phyloP scores from a whole-genome alignment of 2,329 filamentous ascomycete species.

The Trichoderma sp. region DNA sequence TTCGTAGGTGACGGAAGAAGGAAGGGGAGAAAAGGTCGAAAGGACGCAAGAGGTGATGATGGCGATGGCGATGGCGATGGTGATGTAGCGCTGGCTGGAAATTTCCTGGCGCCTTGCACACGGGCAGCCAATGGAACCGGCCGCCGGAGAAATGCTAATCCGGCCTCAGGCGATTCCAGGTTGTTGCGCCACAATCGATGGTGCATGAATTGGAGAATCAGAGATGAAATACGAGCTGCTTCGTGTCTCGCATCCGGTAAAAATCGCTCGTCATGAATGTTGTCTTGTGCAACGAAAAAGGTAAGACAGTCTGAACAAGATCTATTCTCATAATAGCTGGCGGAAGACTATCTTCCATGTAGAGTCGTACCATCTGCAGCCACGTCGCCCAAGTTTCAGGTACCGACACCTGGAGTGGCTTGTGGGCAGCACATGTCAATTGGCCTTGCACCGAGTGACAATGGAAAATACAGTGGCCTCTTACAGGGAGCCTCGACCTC shows the following conservation, averaged over 20 bases:
- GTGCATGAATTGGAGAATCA: background rate
- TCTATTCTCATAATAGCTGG: too few relatives aligned
- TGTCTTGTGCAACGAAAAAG: too few relatives aligned
- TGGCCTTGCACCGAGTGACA: background rate
- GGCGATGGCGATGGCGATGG: conserved; percentile 3
- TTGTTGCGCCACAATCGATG: conserved; percentile 5
- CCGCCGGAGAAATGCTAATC: conserved; percentile 15
- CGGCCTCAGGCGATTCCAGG: background rate
- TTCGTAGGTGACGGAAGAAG: background rate
- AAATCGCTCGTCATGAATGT: too few relatives aligned
- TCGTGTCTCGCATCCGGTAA: too few relatives aligned
- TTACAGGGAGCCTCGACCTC: conserved; percentile 9
- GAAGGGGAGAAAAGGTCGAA: background rate
- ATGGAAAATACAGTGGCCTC: background rate
- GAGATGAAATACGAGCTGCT: background rate
- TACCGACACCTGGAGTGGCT: background rate
- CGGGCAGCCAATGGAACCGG: background rate
- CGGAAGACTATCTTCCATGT: background rate
- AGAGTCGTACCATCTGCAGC: background rate
- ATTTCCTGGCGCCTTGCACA: conserved; percentile 24
- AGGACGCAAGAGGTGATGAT: background rate
- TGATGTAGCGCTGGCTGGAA: conserved; percentile 23
- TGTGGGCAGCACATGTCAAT: conserved; percentile 21
- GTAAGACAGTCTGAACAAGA: too few relatives aligned
- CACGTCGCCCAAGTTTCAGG: conserved; percentile 5